These are phyloP conservation scores for Phialophora expanda DNA, from an alignment of 2,329 filamentous ascomycete genomes.

Conservation along the genomic window DNA sequence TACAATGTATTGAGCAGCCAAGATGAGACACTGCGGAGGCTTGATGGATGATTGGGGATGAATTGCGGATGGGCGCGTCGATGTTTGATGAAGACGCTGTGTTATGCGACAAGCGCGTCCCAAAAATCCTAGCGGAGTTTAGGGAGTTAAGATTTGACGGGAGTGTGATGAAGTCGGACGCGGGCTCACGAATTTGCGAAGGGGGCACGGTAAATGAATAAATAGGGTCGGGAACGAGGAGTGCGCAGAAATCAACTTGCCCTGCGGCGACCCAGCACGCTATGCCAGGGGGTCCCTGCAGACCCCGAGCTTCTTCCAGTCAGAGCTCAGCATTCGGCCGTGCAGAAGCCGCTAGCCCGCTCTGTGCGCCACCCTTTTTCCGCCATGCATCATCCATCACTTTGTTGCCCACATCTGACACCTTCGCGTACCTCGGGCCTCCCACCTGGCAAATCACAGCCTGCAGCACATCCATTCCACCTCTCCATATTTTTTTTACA, in stretches of 20 bases:
- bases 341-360: neutral
- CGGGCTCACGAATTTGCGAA: slow-evolving; percentile 5
- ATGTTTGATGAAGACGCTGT: neutral
- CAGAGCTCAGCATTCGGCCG: neutral
- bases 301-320: neutral
- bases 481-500: neutral
- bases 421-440: slow-evolving; percentile 20
- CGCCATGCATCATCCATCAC: slow-evolving; percentile 6
- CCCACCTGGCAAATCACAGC: slow-evolving; percentile 10
- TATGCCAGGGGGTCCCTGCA: slow-evolving; percentile 14
- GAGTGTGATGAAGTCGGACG: slow-evolving; percentile 9
- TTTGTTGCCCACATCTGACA: slow-evolving; percentile 16
- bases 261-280: slow-evolving; percentile 2
- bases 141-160: slow-evolving; percentile 3
- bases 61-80: neutral
- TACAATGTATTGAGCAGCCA: neutral
- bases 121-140: slow-evolving; percentile 4
- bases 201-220: slow-evolving; percentile 3
- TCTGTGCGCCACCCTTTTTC: slow-evolving; percentile 11
- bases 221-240: slow-evolving; percentile 9
- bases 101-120: slow-evolving; percentile 11
- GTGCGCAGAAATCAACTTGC: slow-evolving; percentile 10
- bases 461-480: neutral
- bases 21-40: neutral
- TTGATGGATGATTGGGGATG: neutral